Evolutionary conservation across 768 basidiomycete genomes (phyloP).

Genomic region (Pulveroboletus sp.): DNA sequence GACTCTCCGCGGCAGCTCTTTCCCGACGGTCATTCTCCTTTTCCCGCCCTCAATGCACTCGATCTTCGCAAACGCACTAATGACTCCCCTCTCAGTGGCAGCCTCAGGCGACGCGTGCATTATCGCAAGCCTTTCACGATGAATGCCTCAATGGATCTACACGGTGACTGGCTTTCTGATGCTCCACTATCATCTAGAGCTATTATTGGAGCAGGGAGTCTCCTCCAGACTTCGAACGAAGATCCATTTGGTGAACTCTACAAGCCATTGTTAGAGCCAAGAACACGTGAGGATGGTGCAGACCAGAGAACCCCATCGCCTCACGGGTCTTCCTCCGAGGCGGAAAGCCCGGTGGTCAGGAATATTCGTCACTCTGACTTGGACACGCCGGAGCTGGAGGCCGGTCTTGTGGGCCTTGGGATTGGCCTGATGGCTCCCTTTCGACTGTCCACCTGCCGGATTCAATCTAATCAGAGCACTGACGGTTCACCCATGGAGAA

Average conservation of each 20-base stretch:
- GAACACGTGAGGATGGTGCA: constrained; percentile 2
- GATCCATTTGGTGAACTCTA: constrained; percentile 50
- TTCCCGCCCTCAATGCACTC: constrained; percentile 27
- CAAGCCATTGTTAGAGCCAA: constrained; percentile 27
- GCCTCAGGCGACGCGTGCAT: constrained; percentile 27
- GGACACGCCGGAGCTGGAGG: constrained; percentile 29
- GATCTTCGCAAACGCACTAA: constrained; percentile 36
- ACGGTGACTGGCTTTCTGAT: constrained; percentile 30
- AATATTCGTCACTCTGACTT: constrained; percentile 21
- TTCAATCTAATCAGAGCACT: constrained; percentile 12
- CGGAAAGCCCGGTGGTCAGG: constrained; percentile 50
- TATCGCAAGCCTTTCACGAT: constrained; percentile 27
- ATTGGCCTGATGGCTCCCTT: constrained; percentile 52
- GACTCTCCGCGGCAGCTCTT: constrained; percentile 40
- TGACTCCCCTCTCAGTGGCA: constrained; percentile 44
- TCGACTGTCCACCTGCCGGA: constrained; percentile 38
- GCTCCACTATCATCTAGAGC: constrained; percentile 24
- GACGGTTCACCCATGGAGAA: constrained; percentile 16
- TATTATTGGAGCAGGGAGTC: constrained; percentile 20
- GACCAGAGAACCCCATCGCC: constrained; percentile 16
- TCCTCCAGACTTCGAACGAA: constrained; percentile 27
- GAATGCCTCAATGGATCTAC: constrained; percentile 23
- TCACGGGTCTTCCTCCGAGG: constrained; percentile 24
- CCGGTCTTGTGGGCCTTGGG: constrained; percentile 35
- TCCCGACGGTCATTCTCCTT: constrained; percentile 32